Evolutionary conservation across 208 protist species (phyloP).

Genomic region (Trichomonas vaginalis): DNA sequence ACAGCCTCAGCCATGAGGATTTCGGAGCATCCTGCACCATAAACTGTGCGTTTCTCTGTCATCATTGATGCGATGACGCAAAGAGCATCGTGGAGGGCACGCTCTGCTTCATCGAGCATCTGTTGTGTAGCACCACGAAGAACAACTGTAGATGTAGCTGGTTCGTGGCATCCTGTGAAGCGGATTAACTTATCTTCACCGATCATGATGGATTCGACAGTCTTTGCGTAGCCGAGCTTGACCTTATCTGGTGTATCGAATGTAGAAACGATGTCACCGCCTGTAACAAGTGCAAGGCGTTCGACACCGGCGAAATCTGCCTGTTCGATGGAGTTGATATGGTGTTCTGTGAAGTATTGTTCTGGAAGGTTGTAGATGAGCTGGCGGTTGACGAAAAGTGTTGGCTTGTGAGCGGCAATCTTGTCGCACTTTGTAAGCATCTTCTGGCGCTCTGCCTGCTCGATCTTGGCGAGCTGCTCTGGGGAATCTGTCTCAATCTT

Average conservation of each 20-base stretch:
- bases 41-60: conserved; percentile 65
- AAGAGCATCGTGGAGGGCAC: conserved; percentile 96
- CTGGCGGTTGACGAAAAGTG: conserved; percentile 96
- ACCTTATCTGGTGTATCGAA: conserved; percentile 87
- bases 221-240: conserved; percentile 50
- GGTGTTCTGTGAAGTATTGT: conserved; percentile 74
- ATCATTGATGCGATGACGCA: conserved; percentile 88
- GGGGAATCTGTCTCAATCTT: conserved; percentile 66
- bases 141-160: conserved; percentile 95
- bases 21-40: conserved; percentile 89
- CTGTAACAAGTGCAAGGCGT: conserved; percentile 59
- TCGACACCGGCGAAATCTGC: conserved; percentile 92
- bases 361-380: conserved; percentile 99
- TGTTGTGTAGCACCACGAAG: conserved; percentile 90
- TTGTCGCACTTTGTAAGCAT: conserved; percentile 78
- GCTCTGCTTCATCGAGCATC: conserved; percentile 94
- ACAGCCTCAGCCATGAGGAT: conserved; percentile 94
- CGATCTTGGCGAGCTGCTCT: conserved; percentile 74
- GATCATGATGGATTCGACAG: conserved; percentile 69
- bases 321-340: conserved; percentile 92
- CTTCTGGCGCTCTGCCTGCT: conserved; percentile 84
- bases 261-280: conserved; percentile 92
- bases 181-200: conserved; percentile 90
- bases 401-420: conserved; percentile 31
- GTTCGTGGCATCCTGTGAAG: conserved; percentile 75